These are phyloP conservation scores for Gossypium sturtianum DNA, from an alignment of 345 rosid genomes.

Conservation along the genomic window DNA sequence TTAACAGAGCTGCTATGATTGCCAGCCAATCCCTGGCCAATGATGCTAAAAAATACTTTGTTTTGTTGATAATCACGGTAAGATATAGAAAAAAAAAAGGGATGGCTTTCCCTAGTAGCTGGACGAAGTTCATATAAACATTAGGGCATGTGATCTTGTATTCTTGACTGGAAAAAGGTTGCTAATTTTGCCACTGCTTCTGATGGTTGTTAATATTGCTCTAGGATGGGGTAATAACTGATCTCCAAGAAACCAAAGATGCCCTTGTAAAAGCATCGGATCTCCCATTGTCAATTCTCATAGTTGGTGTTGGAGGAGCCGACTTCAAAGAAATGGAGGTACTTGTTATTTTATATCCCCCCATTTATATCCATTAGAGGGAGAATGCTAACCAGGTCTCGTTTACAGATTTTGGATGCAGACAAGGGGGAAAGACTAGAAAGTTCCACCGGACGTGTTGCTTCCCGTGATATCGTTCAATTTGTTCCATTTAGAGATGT, in stretches of 20 bases:
- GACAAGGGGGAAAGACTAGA: slow-evolving; percentile 91
- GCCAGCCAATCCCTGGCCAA: slow-evolving; percentile 73
- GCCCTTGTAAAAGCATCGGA: slow-evolving; percentile 88
- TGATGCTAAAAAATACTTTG: slow-evolving; percentile 56
- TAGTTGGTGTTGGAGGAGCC: slow-evolving; percentile 98
- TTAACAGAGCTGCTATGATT: slow-evolving; percentile 58
- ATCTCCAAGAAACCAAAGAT: slow-evolving; percentile 94
- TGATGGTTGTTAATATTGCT: slow-evolving; percentile 8
- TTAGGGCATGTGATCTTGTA: neutral
- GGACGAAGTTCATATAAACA: neutral
- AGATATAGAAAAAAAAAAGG: slow-evolving; percentile 14
- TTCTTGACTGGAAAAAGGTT: neutral
- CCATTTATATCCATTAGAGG: neutral
- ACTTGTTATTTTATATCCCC: neutral
- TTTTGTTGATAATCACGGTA: slow-evolving; percentile 88
- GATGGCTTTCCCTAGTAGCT: neutral
- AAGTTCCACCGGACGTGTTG: slow-evolving; percentile 74
- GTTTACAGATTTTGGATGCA: slow-evolving; percentile 65
- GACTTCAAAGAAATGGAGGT: slow-evolving; percentile 99
- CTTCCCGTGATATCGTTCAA: slow-evolving; percentile 91
- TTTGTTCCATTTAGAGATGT: slow-evolving; percentile 75
- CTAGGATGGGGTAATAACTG: slow-evolving; percentile 93
- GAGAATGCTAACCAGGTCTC: neutral
- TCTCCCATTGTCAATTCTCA: slow-evolving; percentile 82
- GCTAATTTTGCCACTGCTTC: neutral